Evolutionary conservation across 371 early-diverging fungal genomes (phyloP).

Genomic region (Basidiobolus meristosporus): DNA sequence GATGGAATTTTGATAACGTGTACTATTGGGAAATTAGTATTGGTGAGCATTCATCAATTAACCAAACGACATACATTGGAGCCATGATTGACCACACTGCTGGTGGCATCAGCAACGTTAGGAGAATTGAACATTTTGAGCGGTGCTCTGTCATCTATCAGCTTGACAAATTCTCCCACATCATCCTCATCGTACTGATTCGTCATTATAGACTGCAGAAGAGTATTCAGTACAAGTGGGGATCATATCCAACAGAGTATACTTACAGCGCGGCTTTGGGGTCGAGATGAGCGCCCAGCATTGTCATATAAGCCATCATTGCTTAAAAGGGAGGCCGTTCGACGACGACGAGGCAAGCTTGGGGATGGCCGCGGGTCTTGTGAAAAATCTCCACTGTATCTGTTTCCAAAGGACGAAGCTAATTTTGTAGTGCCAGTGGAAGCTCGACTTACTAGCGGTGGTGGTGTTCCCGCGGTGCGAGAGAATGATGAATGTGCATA

Average conservation of each 20-base stretch:
- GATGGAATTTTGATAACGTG: conserved; percentile 3
- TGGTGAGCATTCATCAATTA: neutral
- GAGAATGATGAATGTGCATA: too few species aligned
- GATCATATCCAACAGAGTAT: neutral
- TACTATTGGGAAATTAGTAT: neutral
- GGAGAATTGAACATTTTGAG: conserved; percentile 3
- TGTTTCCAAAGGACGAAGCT: too few species aligned
- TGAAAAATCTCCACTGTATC: too few species aligned
- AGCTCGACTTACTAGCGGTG: too few species aligned
- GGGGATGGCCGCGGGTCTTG: too few species aligned
- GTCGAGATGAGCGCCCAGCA: too few species aligned
- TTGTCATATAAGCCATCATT: too few species aligned
- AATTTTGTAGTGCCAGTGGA: too few species aligned
- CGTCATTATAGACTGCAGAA: conserved; percentile 3
- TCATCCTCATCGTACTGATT: conserved; percentile 2
- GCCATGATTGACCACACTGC: neutral
- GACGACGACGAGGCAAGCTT: too few species aligned
- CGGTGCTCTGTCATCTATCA: conserved; percentile 3
- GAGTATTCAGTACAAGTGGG: neutral
- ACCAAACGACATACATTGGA: neutral
- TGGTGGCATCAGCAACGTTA: neutral
- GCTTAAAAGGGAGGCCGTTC: too few species aligned
- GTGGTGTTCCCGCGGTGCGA: too few species aligned
- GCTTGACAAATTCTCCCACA: conserved; percentile 4
- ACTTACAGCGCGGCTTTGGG: too few species aligned